Evolutionary conservation across 768 basidiomycete species (phyloP).

Genomic region (Cystobasidium tubakii): DNA sequence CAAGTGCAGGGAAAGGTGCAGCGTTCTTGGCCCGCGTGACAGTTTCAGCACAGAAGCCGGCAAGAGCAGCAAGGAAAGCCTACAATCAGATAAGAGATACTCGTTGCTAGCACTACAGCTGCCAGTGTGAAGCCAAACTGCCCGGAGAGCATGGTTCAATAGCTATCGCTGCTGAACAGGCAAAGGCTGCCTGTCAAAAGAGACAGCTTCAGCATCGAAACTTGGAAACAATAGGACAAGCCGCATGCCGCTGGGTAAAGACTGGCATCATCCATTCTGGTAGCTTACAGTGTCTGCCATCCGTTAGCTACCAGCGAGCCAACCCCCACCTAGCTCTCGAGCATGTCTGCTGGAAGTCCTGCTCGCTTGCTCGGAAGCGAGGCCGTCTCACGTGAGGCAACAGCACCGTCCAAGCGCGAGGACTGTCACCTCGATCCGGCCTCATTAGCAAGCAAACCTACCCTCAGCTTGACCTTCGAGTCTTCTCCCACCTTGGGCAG

Average conservation of each 20-base stretch:
- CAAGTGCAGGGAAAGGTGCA: neutral
- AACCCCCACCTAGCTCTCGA: neutral
- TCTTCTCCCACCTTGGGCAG: neutral
- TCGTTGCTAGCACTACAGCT: neutral
- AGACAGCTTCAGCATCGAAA: too few relatives aligned
- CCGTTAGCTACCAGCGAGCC: too few relatives aligned
- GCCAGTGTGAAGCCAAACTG: neutral
- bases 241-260: too few relatives aligned
- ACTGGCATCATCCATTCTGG: too few relatives aligned
- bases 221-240: too few relatives aligned
- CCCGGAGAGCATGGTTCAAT: neutral
- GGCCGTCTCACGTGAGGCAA: neutral
- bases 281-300: too few relatives aligned
- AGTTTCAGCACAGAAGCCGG: too few relatives aligned
- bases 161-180: neutral
- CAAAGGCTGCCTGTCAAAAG: neutral
- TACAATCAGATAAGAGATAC: neutral
- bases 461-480: slow-evolving; percentile 12
- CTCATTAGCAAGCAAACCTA: neutral
- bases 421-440: neutral
- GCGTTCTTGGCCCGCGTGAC: neutral
- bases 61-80: too few relatives aligned
- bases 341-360: neutral
- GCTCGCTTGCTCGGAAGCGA: neutral
- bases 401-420: neutral